Percentiles rank a stretch among this genome's conserved stretches.
Conservation (phyloP, 2,329 filamentous ascomycete species). For the Claviceps capensis region DNA sequence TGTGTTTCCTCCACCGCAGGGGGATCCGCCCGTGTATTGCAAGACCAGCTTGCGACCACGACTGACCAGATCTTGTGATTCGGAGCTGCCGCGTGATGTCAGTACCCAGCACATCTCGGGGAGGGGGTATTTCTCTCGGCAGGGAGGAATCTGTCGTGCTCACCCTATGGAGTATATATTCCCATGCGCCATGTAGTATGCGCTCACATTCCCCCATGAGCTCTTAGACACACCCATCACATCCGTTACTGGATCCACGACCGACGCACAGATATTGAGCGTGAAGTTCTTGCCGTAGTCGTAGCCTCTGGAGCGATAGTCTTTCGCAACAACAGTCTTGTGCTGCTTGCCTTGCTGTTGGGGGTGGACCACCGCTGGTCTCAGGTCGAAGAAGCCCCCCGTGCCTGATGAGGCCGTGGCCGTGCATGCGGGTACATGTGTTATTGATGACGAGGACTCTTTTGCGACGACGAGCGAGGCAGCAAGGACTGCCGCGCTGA, state of each 20-base stretch:
- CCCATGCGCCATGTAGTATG: constrained; percentile 55
- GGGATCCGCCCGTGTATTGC: constrained; percentile 65
- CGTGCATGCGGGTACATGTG: constrained; percentile 36
- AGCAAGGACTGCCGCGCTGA: constrained; percentile 22
- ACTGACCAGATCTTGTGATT: constrained; percentile 38
- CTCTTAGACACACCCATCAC: constrained; percentile 50
- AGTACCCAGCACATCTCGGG: not conserved
- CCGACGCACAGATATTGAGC: constrained; percentile 65
- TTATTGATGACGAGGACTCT: constrained; percentile 26
- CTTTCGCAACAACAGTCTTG: constrained; percentile 28
- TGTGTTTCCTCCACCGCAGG: constrained; percentile 45
- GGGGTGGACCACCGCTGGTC: constrained; percentile 36
- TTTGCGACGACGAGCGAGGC: constrained; percentile 20
- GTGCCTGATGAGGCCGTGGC: constrained; percentile 40
- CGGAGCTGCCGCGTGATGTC: constrained; percentile 15
- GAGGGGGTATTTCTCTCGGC: no score
- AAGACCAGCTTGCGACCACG: constrained; percentile 63
- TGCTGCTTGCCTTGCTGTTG: constrained; percentile 30
- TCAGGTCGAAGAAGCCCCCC: constrained; percentile 46
- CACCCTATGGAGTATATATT: constrained; percentile 65
- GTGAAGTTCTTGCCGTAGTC: constrained; percentile 76
- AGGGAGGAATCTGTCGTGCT: constrained; percentile 16
- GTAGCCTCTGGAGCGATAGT: constrained; percentile 55
- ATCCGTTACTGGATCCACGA: constrained; percentile 51
- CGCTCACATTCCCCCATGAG: constrained; percentile 61